These are phyloP conservation scores for Talaromyces islandicus DNA, from an alignment of 2,329 filamentous ascomycete species.

Conservation along the genomic window DNA sequence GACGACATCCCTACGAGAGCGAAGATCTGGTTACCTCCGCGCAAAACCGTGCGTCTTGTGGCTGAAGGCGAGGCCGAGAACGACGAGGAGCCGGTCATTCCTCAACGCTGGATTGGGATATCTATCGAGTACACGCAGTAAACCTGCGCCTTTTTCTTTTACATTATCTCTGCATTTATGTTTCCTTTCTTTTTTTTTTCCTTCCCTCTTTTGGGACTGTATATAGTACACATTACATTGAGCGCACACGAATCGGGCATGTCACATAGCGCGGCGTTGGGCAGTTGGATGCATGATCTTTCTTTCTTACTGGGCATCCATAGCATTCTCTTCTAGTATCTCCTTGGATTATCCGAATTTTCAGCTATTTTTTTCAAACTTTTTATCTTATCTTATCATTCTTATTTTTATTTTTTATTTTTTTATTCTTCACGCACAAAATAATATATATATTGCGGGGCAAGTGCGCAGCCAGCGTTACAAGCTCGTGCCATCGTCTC, in stretches of 20 bases:
- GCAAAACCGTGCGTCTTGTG: conserved; percentile 24
- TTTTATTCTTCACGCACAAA: neutral
- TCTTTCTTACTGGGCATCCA: neutral
- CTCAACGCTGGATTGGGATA: conserved; percentile 24
- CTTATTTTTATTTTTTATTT: neutral
- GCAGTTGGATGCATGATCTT: neutral
- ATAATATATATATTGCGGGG: neutral
- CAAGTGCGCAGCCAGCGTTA: neutral
- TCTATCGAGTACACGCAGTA: conserved; percentile 14
- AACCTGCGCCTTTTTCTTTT: neutral
- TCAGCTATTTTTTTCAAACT: neutral
- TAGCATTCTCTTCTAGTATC: neutral
- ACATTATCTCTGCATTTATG: neutral
- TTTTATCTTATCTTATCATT: neutral
- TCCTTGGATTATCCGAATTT: neutral
- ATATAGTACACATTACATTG: neutral
- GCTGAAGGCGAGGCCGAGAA: conserved; percentile 15
- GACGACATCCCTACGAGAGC: conserved; percentile 50
- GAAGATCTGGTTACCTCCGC: conserved; percentile 56
- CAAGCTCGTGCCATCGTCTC: neutral
- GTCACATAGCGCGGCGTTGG: neutral
- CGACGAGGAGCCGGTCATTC: conserved; percentile 18
- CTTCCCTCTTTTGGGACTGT: neutral
- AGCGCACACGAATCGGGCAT: neutral
- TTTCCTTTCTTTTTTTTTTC: neutral